Evolutionary conservation across 176 grass and related monocot species (phyloP), one percentile per base, ranked within the genome.

Genomic region (Ensete glaucum): DNA sequence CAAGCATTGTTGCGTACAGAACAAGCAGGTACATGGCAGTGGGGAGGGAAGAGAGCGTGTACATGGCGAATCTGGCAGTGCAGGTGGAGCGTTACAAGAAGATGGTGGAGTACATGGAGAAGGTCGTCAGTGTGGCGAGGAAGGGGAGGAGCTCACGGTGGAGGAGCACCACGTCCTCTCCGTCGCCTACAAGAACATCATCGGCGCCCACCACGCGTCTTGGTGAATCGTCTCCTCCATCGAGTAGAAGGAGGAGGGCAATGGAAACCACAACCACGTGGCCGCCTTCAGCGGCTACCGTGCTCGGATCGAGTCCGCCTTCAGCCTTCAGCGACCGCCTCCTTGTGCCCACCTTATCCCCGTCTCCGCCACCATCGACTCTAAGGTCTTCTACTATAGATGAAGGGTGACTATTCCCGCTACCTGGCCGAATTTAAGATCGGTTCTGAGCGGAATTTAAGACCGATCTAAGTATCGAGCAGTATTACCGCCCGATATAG

Each of bases 51-150:
- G 57, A 62, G 57, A 21, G 17, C 17, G 17, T 62, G 24, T 62
- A 62, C 57, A 62, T 62, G 17, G 57, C 17, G 57, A 62, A 62
- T 17, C 17, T 62, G 2, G 17, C 17, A n/a, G 57, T n/a, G 57
- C 17, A 62, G 12, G 57, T 1, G 17, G 13, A 62, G 57, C 57
- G 1, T 15, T 17, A 62, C 17, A n/a, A 62, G 57, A 17, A 62
- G 57, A 62, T 62, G 57, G 57, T 62, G 10, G 57, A 62, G 57
- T 62, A 19, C 57, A 62, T 62, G 57, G 57, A 62, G 57, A 62
- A 62, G 57, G 17, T 62, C 5, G 9, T 9, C 5, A 1, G 17
- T 2, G 13, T 17, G 2, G 2, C 2, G 2, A 2, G 17, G 10
- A 62, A 3, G 57, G 57, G 6, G 57, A 62, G 57, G 57, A 62